Base-by-base conservation (phyloP, 1,284 basidiomycete species). In the Cystobasidium slooffiae region DNA sequence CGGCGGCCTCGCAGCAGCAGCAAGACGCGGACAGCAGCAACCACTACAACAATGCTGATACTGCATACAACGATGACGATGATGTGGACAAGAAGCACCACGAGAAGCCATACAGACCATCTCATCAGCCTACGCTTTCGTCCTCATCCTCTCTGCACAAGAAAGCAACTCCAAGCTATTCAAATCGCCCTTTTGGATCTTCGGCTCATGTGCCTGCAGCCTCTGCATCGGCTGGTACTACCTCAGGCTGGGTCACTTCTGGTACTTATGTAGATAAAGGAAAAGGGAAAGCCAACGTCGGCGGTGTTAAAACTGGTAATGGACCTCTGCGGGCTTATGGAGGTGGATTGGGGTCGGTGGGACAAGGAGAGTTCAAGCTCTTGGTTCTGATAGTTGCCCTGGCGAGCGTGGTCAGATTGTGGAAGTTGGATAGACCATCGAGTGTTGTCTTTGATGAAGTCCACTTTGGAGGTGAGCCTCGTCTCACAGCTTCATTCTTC, bases 381-480 rank as follows among this genome's bases (percentile, higher is more conserved):
- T 84, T 94, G 18, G 82, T 87, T 22, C 78, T 87, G 46, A 81
- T 94, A 72, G 83, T 89, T 46, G 72, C 91, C 22, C 80, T 96
- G 62, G 93, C 91, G 0, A 82, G 85, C 10, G 87, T 85, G 46
- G 91, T 96, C 12, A 86, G 94, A 65, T 82, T 94, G 67, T 94
- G 90, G 83, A 87, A 89, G 72, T 84, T 97, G 64, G 91, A 89
- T 46, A 87, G 88, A 80, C 94, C 94, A 0, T 86, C 88, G 75
- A 93, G 91, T 80, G 92, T 97, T 47, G 94, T 97, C 92, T 97
- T 97, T 82, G 94, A 97, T 80, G 94, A 97, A 83, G 94, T 97
- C 0, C 94, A 97, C 82, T 97, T 97, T 83, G 94, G 94, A 75
- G 95, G 95, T 65, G 39, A n/a, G 49, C 56, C n/a, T 8, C 6